Percentiles rank a stretch among this genome's conserved stretches.
Conservation (phyloP, 169 alveolate species). For the Plasmodium fragile region DNA sequence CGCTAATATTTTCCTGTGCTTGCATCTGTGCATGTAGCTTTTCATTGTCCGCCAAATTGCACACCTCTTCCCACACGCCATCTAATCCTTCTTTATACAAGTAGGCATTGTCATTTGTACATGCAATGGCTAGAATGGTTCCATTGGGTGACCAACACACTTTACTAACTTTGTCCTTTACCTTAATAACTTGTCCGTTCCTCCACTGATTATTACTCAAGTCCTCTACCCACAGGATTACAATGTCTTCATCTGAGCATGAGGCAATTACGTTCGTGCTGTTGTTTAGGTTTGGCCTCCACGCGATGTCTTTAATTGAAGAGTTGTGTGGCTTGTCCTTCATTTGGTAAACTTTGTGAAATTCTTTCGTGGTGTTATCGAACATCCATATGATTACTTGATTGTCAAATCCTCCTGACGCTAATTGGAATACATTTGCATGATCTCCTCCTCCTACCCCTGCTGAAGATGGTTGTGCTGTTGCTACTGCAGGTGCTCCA, state of each 20-base stretch:
- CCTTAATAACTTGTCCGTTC: slow-evolving; percentile 48
- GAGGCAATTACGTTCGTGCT: slow-evolving; percentile 84
- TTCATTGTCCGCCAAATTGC: slow-evolving; percentile 66
- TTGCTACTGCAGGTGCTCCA: not conserved
- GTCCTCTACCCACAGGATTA: slow-evolving; percentile 81
- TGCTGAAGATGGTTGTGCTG: not conserved
- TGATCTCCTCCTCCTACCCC: slow-evolving; percentile 12
- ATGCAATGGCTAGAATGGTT: slow-evolving; percentile 79
- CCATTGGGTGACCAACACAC: slow-evolving; percentile 82
- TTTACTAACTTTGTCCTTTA: slow-evolving; percentile 53
- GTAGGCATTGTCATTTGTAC: slow-evolving; percentile 78
- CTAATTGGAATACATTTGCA: slow-evolving; percentile 83
- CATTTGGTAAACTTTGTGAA: slow-evolving; percentile 75
- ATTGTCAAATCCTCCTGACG: slow-evolving; percentile 90
- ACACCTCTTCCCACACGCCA: slow-evolving; percentile 79
- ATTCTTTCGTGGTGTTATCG: slow-evolving; percentile 82
- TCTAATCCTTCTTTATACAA: slow-evolving; percentile 78
- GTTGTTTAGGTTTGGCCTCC: slow-evolving; percentile 88
- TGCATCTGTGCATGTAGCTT: slow-evolving; percentile 9
- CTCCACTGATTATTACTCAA: slow-evolving; percentile 55
- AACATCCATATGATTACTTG: slow-evolving; percentile 88
- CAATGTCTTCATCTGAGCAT: slow-evolving; percentile 83
- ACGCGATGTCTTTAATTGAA: slow-evolving; percentile 91
- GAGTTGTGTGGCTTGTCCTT: slow-evolving; percentile 82
- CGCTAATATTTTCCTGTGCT: not conserved